These are phyloP conservation scores for Escovopsis sp. DNA, from an alignment of 2,329 filamentous ascomycete genomes.

Conservation along the genomic window DNA sequence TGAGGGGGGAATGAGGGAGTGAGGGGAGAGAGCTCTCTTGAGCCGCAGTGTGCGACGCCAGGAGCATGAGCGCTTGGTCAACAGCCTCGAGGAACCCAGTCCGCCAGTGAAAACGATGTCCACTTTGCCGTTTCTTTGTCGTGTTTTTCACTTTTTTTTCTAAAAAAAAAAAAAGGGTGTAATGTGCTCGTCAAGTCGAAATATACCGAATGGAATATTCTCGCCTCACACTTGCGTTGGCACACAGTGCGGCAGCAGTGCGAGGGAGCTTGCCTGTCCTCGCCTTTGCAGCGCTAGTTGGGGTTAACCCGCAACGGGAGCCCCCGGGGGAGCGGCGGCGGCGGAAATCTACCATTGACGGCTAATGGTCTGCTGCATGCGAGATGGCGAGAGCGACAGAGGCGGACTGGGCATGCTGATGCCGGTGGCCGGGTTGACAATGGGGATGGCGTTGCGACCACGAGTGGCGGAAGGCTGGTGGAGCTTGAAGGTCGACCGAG, in stretches of 20 bases:
- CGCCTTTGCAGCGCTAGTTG: constrained; percentile 16
- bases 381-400: constrained; percentile 49
- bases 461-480: constrained; percentile 85
- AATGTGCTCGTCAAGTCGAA: constrained; percentile 37
- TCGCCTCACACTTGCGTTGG: constrained; percentile 21
- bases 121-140: constrained; percentile 10
- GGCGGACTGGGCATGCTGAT: constrained; percentile 80
- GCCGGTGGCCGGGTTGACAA: constrained; percentile 90
- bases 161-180: constrained; percentile 13
- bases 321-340: too few species aligned
- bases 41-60: constrained; percentile 14
- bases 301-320: constrained; percentile 7
- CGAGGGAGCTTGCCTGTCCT: constrained; percentile 17
- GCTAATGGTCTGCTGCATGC: constrained; percentile 41
- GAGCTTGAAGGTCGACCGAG: constrained; percentile 57
- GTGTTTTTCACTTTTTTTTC: too few species aligned
- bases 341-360: constrained; percentile 36
- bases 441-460: constrained; percentile 88
- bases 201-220: constrained; percentile 25
- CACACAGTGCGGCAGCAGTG: constrained; percentile 18
- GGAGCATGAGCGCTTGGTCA: constrained; percentile 12
- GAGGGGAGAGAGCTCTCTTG: constrained; percentile 5
- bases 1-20: not conserved
- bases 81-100: constrained; percentile 23
- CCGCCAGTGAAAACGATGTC: constrained; percentile 27